Base-by-base conservation (phyloP, 106 monocot genomes). In the Dendrobium officinale region DNA sequence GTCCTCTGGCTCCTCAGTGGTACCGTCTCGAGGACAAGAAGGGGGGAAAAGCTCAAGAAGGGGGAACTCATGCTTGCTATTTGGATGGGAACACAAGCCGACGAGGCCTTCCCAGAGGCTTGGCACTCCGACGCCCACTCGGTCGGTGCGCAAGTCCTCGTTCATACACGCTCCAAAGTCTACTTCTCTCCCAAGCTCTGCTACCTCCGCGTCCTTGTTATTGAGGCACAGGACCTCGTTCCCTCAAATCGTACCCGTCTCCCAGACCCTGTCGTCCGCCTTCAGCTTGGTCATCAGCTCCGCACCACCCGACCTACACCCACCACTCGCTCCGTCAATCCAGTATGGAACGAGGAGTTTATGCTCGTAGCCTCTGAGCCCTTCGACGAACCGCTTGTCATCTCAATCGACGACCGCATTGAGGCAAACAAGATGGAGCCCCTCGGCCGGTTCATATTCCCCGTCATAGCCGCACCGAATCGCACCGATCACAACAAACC, bases 41-140 rank as follows among this genome's bases (percentile, higher is more conserved):
- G 33, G 90, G 90, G 87, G 9, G 79, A 81, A 22, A 92, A 90
- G 86, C 83, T 82, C 10, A 77, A 41, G 17, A 75, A 81, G 0
- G 96, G 96, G 1, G 96, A 97, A 87, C 22, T 97, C 55, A 97
- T 97, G 96, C 86, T 97, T 4, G 88, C 92, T 2, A 86, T 94
- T 1, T 97, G 96, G 96, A 76, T 97, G 77, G 96, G 96, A 3
- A 97, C 94, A 7, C 96, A 97, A 76, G 96, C 96, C 42, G 96
- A 97, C 72, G 96, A 97, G 85, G 82, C 94, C 37, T 97, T 97
- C 75, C 90, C 93, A 0, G 90, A 92, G 2, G 90, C 93, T 0
- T 92, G 92, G 96, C 96, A 92, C 55, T 92, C 94, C 13, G 92
- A 92, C 40, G 92, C 94, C 6, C 92, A 92, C 78, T 72, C 75